Evolutionary conservation across 148 eudicot genomes (phyloP).

Genomic region (Dysphania ambrosioides): DNA sequence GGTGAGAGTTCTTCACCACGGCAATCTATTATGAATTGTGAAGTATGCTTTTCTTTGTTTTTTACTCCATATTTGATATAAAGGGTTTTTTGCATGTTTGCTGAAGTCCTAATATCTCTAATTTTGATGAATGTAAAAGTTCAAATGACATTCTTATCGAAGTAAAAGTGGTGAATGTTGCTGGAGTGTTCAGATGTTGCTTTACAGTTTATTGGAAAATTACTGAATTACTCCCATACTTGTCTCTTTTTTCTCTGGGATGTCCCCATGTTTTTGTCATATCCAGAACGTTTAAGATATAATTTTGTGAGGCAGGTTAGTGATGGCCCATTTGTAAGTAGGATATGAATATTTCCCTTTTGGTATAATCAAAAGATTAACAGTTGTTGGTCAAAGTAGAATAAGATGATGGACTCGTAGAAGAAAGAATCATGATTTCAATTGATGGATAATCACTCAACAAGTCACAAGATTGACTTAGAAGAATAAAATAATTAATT

Average conservation of each 20-base stretch:
- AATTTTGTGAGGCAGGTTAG: background rate
- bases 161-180: background rate
- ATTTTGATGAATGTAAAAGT: background rate
- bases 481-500: too few species aligned
- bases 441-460: too few species aligned
- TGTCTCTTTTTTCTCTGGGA: background rate
- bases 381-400: too few species aligned
- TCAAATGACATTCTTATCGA: too few species aligned
- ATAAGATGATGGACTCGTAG: too few species aligned
- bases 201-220: background rate
- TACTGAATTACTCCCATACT: too few species aligned
- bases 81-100: background rate
- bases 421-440: too few species aligned
- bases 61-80: background rate
- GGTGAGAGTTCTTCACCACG: conserved; percentile 46
- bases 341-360: too few species aligned
- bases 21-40: conserved; percentile 4
- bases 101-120: background rate
- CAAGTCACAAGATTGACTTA: background rate
- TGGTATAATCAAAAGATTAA: too few species aligned
- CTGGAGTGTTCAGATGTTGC: too few species aligned
- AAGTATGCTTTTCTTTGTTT: background rate
- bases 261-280: background rate
- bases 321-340: background rate
- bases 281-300: background rate